A percentile compares a stretch with the other conserved stretches of the same genome.
phyloP scores from a whole-genome alignment of 352 stramenopile species.

The Elongisporangium prolatum region DNA sequence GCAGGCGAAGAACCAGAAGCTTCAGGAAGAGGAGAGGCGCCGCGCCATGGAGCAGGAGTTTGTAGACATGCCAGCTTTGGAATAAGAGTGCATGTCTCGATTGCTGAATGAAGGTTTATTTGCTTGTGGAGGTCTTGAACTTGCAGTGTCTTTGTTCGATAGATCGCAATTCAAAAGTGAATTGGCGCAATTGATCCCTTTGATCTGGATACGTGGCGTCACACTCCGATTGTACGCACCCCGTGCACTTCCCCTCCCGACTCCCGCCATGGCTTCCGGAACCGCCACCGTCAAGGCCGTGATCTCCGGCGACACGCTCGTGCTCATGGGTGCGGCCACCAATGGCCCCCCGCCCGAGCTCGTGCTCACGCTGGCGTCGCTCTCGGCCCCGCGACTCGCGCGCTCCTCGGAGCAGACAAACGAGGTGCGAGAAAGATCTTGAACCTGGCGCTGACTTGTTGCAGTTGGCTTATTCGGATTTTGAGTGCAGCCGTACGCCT shows the following conservation, averaged over 20 bases:
- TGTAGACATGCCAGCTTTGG: conserved; percentile 78
- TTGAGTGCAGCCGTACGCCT: conserved; percentile 91
- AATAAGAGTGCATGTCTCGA: conserved; percentile 25
- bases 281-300: conserved; percentile 96
- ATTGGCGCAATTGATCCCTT: conserved; percentile 1
- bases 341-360: conserved; percentile 92
- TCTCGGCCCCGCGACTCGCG: conserved; percentile 91
- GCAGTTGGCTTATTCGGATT: conserved; percentile 1
- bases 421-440: conserved; percentile 22
- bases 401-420: conserved; percentile 60
- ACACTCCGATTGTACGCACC: conserved; percentile 2
- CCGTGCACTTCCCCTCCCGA: conserved; percentile 3
- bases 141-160: conserved; percentile 3
- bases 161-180: conserved; percentile 2
- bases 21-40: conserved; percentile 64
- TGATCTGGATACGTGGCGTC: conserved; percentile 5
- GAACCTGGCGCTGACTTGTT: not conserved
- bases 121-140: conserved; percentile 1
- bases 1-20: conserved; percentile 73
- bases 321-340: conserved; percentile 89
- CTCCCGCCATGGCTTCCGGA: conserved; percentile 61
- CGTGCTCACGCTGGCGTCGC: conserved; percentile 94
- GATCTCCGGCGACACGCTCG: conserved; percentile 96
- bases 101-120: conserved; percentile 1
- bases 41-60: conserved; percentile 68